Base-by-base conservation (phyloP, 441 rosid species). In the Dalechampia spathulata region DNA sequence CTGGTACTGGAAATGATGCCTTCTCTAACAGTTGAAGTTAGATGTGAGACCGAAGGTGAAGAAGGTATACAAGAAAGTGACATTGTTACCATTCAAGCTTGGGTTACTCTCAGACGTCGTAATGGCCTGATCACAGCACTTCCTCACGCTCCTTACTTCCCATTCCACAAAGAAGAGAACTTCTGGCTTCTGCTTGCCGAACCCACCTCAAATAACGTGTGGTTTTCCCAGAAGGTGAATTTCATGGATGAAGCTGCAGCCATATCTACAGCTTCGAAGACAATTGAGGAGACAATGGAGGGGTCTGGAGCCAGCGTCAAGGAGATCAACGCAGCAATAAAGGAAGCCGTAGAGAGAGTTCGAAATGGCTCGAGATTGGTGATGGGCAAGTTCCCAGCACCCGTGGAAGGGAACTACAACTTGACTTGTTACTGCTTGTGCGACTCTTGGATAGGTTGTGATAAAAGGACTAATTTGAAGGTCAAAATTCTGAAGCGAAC, bases 181-280 rank as follows among this genome's bases (percentile, higher is more conserved):
- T 89, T 78, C 74, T 87, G 99, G 97, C 72, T 92, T 68, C 80
- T 92, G 55, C 90, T 93, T 10, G 99, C 90, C 0, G 97, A 93
- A 47, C 19, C 83, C 5, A 72, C 59, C 64, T 80, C 96, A 37
- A 90, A 89, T 59, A 81, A 79, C 42, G 89, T 85, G 3, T 93
- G 99, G 99, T 93, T 86, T 66, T 93, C 85, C 58, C 95, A 93
- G 62, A 93, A 89, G 82, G 87, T 89, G n/a, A 89, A 80, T 67
- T 93, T 90, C 81, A 72, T 93, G 95, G 99, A 93, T 39, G 97
- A 93, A 75, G 77, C 85, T 32, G 86, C 83, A 12, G 91, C 99
- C 46, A 54, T 81, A 55, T 61, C 86, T 5, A 81, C 83, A 23
- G 97, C 99, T 52, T 87, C 97, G 0, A 93, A 90, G 78, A 77